A percentile compares a stretch with the other conserved stretches of the same genome.
Evolutionary conservation across 192 early-diverging fungal genomes (phyloP).

Genomic region (Spizellomyces punctatus): DNA sequence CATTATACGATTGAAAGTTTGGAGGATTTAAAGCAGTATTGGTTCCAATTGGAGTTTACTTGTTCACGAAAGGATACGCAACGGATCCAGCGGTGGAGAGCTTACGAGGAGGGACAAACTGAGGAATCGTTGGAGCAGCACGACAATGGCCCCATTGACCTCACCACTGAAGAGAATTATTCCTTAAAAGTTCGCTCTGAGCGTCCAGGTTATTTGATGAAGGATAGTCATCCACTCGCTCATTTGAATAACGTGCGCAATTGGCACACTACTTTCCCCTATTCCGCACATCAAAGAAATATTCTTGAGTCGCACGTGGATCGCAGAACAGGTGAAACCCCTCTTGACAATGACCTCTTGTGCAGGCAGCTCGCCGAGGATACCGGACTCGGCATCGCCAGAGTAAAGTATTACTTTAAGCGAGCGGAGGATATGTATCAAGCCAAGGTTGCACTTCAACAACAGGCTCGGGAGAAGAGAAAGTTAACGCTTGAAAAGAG

Average conservation of each 20-base stretch:
- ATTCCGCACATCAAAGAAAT: constrained; percentile 21
- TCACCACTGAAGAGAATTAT: no score
- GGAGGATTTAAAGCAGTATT: constrained; percentile 31
- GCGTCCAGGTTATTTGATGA: background rate
- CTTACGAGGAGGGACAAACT: background rate
- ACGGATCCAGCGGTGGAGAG: constrained; percentile 8
- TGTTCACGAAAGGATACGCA: constrained; percentile 5
- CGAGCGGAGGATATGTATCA: constrained; percentile 37
- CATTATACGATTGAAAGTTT: constrained; percentile 16
- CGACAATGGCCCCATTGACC: no score
- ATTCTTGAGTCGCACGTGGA: constrained; percentile 41
- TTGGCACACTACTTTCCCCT: constrained; percentile 40
- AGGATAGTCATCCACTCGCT: constrained; percentile 1
- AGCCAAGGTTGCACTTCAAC: constrained; percentile 14
- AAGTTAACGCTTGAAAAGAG: background rate
- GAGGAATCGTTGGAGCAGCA: no score
- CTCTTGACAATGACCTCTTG: constrained; percentile 34
- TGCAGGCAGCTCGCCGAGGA: constrained; percentile 29
- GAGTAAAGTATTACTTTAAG: constrained; percentile 42
- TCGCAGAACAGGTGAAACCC: constrained; percentile 27
- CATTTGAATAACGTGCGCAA: constrained; percentile 28
- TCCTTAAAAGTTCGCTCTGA: no score
- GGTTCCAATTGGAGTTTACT: constrained; percentile 40
- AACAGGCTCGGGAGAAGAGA: constrained; percentile 6
- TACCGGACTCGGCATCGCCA: constrained; percentile 25